Percentiles rank a stretch among this genome's conserved stretches.
Evolutionary conservation across 2,329 filamentous ascomycete species (phyloP).

Genomic region (Fusarium ramigenum): DNA sequence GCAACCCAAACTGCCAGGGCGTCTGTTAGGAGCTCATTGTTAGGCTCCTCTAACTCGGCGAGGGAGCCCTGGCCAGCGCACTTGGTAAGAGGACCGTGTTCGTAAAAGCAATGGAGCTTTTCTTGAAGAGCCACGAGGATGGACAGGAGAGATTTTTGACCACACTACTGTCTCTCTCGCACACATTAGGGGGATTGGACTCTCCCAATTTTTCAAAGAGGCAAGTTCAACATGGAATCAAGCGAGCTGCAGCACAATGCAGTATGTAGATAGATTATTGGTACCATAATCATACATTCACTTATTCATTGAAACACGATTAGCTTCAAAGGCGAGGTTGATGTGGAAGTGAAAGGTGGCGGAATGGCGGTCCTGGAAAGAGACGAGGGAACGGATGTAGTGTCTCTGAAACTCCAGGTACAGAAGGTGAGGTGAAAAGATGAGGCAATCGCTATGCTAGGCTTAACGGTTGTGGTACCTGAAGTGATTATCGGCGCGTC

Average conservation of each 20-base stretch:
- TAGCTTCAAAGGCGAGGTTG: background rate
- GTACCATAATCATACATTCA: background rate
- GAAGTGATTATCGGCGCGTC: too few species aligned
- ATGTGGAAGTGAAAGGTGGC: too few species aligned
- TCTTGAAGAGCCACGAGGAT: too few species aligned
- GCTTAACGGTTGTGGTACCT: too few species aligned
- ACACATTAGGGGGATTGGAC: accelerated
- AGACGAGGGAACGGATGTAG: too few species aligned
- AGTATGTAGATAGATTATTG: background rate
- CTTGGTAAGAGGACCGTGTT: accelerated
- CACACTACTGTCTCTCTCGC: too few species aligned
- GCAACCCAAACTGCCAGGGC: background rate
- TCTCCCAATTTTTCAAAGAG: background rate
- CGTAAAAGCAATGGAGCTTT: background rate
- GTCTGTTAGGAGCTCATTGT: background rate
- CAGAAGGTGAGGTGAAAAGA: too few species aligned
- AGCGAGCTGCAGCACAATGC: background rate
- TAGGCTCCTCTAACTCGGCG: accelerated
- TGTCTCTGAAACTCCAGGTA: too few species aligned
- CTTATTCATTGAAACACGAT: background rate
- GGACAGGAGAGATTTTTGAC: accelerated
- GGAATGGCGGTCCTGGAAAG: too few species aligned
- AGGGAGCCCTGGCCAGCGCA: background rate
- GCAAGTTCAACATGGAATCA: background rate
- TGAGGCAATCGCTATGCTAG: too few species aligned